These are phyloP conservation scores for Neopestalotiopsis rosae DNA, from an alignment of 2,329 filamentous ascomycete genomes.

Conservation along the genomic window DNA sequence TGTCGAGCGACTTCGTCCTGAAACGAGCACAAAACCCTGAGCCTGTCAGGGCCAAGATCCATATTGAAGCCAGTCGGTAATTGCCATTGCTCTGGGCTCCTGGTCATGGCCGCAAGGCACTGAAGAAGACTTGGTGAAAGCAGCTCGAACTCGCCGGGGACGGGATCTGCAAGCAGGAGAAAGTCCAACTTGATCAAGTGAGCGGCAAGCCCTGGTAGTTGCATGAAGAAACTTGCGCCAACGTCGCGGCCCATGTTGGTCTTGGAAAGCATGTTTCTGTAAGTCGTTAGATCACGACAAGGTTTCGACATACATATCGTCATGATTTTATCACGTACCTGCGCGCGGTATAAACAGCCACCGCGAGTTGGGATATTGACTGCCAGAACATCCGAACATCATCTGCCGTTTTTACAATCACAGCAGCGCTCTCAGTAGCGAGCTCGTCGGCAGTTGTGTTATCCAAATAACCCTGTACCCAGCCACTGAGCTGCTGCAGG, in stretches of 20 bases:
- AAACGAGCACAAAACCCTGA: slow-evolving; percentile 51
- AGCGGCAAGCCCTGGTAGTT: slow-evolving; percentile 55
- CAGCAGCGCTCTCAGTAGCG: slow-evolving; percentile 31
- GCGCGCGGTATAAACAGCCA: slow-evolving; percentile 39
- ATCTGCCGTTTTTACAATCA: slow-evolving; percentile 45
- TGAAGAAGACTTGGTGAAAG: slow-evolving; percentile 52
- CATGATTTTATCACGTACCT: slow-evolving; percentile 42
- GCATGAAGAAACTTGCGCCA: slow-evolving; percentile 39
- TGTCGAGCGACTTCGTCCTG: slow-evolving; percentile 29
- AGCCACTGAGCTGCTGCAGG: slow-evolving; percentile 50
- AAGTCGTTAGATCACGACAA: neutral
- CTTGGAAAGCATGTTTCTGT: slow-evolving; percentile 26
- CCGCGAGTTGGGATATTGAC: slow-evolving; percentile 56
- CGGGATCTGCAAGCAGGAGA: slow-evolving; percentile 38
- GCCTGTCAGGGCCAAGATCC: slow-evolving; percentile 37
- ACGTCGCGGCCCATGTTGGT: slow-evolving; percentile 33
- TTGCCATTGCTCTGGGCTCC: slow-evolving; percentile 38
- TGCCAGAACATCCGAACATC: slow-evolving; percentile 57
- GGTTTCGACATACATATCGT: neutral
- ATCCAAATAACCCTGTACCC: slow-evolving; percentile 55
- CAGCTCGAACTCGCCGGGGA: slow-evolving; percentile 41
- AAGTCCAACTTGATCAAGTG: slow-evolving; percentile 58
- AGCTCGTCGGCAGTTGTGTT: slow-evolving; percentile 43
- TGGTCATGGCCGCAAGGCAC: slow-evolving; percentile 44
- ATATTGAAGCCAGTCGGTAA: slow-evolving; percentile 37